Percentiles rank a stretch among this genome's conserved stretches.
Evolutionary conservation across 176 grass and related monocot genomes (phyloP).

Genomic region (Areca catechu): DNA sequence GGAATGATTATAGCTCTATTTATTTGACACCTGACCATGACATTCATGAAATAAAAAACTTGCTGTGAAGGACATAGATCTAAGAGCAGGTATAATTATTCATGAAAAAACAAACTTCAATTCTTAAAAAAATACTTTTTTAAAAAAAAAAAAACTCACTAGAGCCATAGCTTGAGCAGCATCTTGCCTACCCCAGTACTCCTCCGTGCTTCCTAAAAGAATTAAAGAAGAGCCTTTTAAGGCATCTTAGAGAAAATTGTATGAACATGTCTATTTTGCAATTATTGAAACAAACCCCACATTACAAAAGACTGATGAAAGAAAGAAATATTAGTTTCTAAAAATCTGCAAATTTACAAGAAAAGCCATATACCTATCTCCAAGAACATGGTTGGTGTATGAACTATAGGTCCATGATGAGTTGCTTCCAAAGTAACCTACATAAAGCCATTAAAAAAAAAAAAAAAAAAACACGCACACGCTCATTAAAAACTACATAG

Average conservation of each 20-base stretch:
- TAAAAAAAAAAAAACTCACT: conserved; percentile 24
- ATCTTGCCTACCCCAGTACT: conserved; percentile 85
- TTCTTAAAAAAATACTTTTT: too few species aligned
- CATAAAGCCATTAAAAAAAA: not conserved
- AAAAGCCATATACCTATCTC: conserved; percentile 56
- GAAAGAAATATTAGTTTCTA: not conserved
- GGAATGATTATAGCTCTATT: too few species aligned
- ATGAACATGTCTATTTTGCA: too few species aligned
- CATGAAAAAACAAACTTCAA: too few species aligned
- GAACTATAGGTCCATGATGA: conserved; percentile 82
- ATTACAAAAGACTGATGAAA: too few species aligned
- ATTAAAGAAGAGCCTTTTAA: conserved; percentile 6
- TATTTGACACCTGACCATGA: too few species aligned
- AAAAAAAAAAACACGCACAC: too few species aligned
- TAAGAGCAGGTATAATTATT: too few species aligned
- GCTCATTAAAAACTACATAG: too few species aligned
- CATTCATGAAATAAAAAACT: too few species aligned
- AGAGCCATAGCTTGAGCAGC: conserved; percentile 82
- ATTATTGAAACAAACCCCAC: too few species aligned
- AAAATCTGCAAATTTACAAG: not conserved
- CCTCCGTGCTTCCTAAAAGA: conserved; percentile 74
- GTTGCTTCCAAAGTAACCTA: conserved; percentile 92
- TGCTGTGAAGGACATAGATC: too few species aligned
- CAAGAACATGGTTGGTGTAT: conserved; percentile 75
- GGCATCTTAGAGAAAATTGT: not conserved